These are phyloP conservation scores for Mycena sp. DNA, from an alignment of 1,284 basidiomycete species.

Conservation along the genomic window DNA sequence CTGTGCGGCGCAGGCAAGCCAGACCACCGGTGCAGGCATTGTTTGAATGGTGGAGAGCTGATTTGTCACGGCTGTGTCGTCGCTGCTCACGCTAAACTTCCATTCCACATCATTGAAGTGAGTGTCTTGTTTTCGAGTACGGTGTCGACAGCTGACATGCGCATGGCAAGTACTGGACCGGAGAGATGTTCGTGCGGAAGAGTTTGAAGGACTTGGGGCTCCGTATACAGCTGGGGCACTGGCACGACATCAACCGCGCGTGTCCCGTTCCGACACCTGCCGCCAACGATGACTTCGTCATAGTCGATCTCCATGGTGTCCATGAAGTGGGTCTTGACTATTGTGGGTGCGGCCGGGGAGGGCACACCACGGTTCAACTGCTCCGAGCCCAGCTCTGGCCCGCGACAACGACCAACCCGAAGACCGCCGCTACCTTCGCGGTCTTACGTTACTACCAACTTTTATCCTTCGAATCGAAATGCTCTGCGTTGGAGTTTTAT, in stretches of 20 bases:
- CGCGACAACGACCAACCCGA: constrained; percentile 34
- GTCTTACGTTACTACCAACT: constrained; percentile 42
- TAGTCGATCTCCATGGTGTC: constrained; percentile 36
- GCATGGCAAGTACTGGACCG: constrained; percentile 23
- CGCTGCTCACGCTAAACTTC: neutral
- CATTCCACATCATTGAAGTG: constrained; percentile 24
- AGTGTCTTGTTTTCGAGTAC: neutral
- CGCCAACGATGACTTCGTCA: constrained; percentile 4
- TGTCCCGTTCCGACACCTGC: constrained; percentile 7
- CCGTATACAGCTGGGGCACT: constrained; percentile 43
- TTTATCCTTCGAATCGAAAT: constrained; percentile 32
- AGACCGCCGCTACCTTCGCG: constrained; percentile 41
- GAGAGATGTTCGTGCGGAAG: constrained; percentile 18
- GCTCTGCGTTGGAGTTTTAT: constrained; percentile 43
- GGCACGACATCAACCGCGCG: neutral
- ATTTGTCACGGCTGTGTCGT: constrained; percentile 7
- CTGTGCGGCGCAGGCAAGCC: neutral
- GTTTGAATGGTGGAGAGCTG: constrained; percentile 10
- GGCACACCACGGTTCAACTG: constrained; percentile 30
- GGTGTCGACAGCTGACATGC: neutral
- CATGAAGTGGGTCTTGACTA: constrained; percentile 44
- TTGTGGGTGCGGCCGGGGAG: constrained; percentile 40
- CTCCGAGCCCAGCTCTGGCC: constrained; percentile 32
- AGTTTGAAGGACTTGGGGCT: constrained; percentile 36
- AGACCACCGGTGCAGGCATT: constrained; percentile 17